Percentiles rank a stretch among this genome's conserved stretches.
Conservation (phyloP, 805 yeast genomes). For the Kodamaea kakaduensis region DNA sequence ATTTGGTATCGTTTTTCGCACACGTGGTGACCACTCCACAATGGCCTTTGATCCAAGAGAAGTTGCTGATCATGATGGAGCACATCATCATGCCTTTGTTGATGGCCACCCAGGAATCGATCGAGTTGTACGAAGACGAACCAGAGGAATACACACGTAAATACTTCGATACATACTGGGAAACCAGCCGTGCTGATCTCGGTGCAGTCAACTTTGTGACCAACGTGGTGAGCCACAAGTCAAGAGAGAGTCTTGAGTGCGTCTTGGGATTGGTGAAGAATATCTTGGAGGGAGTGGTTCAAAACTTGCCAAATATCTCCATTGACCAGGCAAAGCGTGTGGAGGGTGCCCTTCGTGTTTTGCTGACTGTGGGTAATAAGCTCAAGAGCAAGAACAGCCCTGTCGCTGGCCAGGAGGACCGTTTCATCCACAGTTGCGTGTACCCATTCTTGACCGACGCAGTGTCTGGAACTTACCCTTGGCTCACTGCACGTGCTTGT, state of each 20-base stretch:
- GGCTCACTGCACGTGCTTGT: slow-evolving; percentile 45
- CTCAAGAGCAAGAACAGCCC: slow-evolving; percentile 35
- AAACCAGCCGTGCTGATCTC: slow-evolving; percentile 45
- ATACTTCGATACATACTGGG: slow-evolving; percentile 45
- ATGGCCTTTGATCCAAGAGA: slow-evolving; percentile 33
- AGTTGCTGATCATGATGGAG: slow-evolving; percentile 37
- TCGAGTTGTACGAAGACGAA: slow-evolving; percentile 43
- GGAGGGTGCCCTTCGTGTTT: slow-evolving; percentile 41
- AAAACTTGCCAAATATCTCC: slow-evolving; percentile 18
- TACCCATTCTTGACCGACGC: slow-evolving; percentile 37
- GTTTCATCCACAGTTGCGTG: slow-evolving; percentile 34
- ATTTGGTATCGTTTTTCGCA: slow-evolving; percentile 41
- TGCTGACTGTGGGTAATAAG: slow-evolving; percentile 38
- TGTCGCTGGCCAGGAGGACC: slow-evolving; percentile 37
- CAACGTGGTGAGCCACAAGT: slow-evolving; percentile 33
- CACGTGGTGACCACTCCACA: slow-evolving; percentile 39
- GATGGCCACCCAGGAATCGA: slow-evolving; percentile 33
- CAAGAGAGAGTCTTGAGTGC: slow-evolving; percentile 34
- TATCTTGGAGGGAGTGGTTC: slow-evolving; percentile 30
- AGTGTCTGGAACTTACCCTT: slow-evolving; percentile 29
- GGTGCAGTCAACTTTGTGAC: slow-evolving; percentile 47
- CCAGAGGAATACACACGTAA: slow-evolving; percentile 44
- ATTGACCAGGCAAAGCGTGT: slow-evolving; percentile 26
- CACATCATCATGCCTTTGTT: slow-evolving; percentile 42
- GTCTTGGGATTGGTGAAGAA: slow-evolving; percentile 32